Conservation (phyloP, 1,139 yeast species). For the Fermentozyma sake region DNA sequence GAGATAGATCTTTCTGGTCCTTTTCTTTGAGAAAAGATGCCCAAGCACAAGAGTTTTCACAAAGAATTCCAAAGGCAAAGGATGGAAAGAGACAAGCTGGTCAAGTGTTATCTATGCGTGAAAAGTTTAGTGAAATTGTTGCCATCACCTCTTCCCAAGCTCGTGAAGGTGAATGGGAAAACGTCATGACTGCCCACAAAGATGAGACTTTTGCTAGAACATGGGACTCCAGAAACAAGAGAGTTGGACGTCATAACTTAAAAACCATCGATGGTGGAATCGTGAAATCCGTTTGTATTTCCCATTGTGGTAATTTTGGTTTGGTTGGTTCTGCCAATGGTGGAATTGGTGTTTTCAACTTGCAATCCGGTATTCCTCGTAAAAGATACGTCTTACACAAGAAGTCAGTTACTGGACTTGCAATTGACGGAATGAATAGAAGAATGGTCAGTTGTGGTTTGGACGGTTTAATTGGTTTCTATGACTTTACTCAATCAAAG, state of each 20-base stretch:
- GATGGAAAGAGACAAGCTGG: constrained; percentile 53
- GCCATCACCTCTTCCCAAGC: constrained; percentile 71
- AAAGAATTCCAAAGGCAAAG: constrained; percentile 52
- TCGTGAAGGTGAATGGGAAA: constrained; percentile 93
- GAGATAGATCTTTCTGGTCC: constrained; percentile 84
- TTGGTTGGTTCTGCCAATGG: constrained; percentile 90
- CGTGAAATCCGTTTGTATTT: constrained; percentile 77
- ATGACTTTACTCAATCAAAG: constrained; percentile 73
- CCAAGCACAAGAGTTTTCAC: constrained; percentile 92
- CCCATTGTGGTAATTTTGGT: constrained; percentile 95
- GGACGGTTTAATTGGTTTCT: constrained; percentile 86
- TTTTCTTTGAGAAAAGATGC: constrained; percentile 94
- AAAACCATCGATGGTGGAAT: constrained; percentile 72
- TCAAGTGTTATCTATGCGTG: constrained; percentile 43
- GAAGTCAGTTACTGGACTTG: constrained; percentile 82
- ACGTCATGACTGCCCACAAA: constrained; percentile 86
- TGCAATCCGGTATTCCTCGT: constrained; percentile 83
- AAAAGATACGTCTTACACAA: constrained; percentile 66
- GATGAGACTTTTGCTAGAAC: constrained; percentile 83
- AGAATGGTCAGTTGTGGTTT: constrained; percentile 83
- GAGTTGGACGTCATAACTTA: constrained; percentile 72
- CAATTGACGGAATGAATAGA: constrained; percentile 85
- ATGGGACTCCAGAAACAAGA: constrained; percentile 82
- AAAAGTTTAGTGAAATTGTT: constrained; percentile 74
- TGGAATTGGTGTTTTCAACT: constrained; percentile 80